A percentile compares a stretch with the other conserved stretches of the same genome.
Evolutionary conservation across 2,329 filamentous ascomycete species (phyloP).

Genomic region (Aurifilum marmelostoma): DNA sequence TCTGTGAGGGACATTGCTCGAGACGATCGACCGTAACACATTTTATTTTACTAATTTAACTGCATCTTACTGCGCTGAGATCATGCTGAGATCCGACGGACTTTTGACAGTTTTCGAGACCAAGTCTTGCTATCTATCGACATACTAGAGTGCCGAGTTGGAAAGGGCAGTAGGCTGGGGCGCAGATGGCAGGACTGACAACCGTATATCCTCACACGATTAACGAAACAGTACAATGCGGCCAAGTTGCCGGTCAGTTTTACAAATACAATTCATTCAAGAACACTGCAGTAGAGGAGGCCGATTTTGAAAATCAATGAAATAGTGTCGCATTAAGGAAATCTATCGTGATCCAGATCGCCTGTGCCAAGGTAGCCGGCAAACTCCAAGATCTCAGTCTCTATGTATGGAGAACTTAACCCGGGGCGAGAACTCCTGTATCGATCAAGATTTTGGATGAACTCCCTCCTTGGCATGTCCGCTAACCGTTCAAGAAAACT

Average conservation of each 20-base stretch:
- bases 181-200: too few species aligned
- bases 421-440: conserved; percentile 12
- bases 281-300: too few species aligned
- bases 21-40: too few species aligned
- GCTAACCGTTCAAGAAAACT: conserved; percentile 18
- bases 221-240: background rate
- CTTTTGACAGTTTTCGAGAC: too few species aligned
- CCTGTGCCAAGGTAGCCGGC: conserved; percentile 30
- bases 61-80: too few species aligned
- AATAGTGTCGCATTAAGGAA: conserved; percentile 28
- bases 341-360: conserved; percentile 31
- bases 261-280: background rate
- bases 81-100: too few species aligned
- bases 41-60: background rate
- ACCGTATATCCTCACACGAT: background rate
- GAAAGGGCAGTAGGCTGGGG: too few species aligned
- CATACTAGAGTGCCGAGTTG: background rate
- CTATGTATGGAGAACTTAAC: conserved; percentile 24
- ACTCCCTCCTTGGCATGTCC: conserved; percentile 7
- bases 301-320: conserved; percentile 7
- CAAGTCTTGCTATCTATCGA: background rate
- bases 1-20: too few species aligned
- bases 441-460: conserved; percentile 15
- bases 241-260: background rate
- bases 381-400: conserved; percentile 30